Base-by-base conservation (phyloP, 495 filamentous ascomycete genomes). In the Trichoderma reesei region DNA sequence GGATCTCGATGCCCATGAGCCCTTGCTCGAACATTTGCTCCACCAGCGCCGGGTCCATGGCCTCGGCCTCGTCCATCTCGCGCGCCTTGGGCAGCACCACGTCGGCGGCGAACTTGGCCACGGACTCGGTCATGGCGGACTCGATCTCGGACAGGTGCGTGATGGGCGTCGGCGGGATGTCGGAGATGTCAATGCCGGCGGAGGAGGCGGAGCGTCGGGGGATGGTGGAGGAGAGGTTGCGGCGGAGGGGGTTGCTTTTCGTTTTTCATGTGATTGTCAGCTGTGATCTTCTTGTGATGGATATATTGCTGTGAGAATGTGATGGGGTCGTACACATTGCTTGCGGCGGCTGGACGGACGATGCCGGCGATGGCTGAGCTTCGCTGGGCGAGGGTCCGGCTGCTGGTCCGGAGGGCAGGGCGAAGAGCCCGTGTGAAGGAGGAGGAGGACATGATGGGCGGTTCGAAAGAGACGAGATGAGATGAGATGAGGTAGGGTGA, bases 11-110 rank as follows among this genome's bases (percentile, higher is more conserved):
- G 61, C 94, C 89, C 94, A 99, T 99, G 10, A 99, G 72, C 4
- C 94, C 94, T 75, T 98, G 93, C 78, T 98, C 94, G 70, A 99
- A 99, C 38, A 96, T 82, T 74, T 92, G 88, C 76, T 96, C 91
- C 16, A 99, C 87, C 36, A 99, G 72, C 3, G 82, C 73, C 0
- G 88, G 83, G 76, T 99, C 95, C 94, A 99, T 99, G 8, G 79
- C 74, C 80, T 99, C 94, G 36, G 88, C 87, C 79, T 99, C 94
- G 71, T 99, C 94, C 94, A 99, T 99, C 34, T 95, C 91, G 31
- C 94, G 90, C 10, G 91, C 92, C 75, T 94, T 96, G 41, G 94
- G 95, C 59, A 91, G 82, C 65, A 99, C 88, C 46, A 89, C 83
- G 63, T 96, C 91, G 68, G 85, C 83, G 65, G 94, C 90, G 70